These are phyloP conservation scores for Teratosphaeria pseudoeucalypti DNA, from an alignment of 2,329 filamentous ascomycete species.

Conservation along the genomic window DNA sequence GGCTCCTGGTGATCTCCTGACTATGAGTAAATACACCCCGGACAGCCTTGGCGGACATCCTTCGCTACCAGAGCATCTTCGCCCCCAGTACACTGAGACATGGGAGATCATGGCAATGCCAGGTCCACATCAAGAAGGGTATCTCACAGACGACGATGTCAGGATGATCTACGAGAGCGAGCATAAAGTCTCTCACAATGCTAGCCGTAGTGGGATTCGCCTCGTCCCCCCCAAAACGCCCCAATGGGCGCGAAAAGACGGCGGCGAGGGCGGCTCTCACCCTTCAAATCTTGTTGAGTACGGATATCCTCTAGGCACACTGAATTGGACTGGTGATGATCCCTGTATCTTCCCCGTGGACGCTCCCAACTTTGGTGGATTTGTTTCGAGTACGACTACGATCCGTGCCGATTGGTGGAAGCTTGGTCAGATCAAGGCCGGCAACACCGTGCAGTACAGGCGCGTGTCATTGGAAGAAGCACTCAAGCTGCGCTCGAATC, in stretches of 20 bases:
- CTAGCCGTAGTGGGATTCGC: slow-evolving; percentile 49
- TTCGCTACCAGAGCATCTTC: slow-evolving; percentile 34
- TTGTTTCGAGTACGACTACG: slow-evolving; percentile 46
- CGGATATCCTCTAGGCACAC: slow-evolving; percentile 47
- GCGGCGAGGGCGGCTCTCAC: slow-evolving; percentile 54
- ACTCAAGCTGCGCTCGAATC: slow-evolving; percentile 32
- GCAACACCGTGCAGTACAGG: slow-evolving; percentile 43
- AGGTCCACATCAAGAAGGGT: slow-evolving; percentile 48
- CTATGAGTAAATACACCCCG: slow-evolving; percentile 33
- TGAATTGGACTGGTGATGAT: slow-evolving; percentile 54
- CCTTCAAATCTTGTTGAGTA: slow-evolving; percentile 45
- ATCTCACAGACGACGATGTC: slow-evolving; percentile 41
- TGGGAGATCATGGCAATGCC: slow-evolving; percentile 47
- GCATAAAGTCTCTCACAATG: slow-evolving; percentile 54
- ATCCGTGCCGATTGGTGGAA: slow-evolving; percentile 51
- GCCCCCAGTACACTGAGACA: slow-evolving; percentile 39
- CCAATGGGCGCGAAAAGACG: slow-evolving; percentile 48
- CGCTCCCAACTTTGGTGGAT: slow-evolving; percentile 50
- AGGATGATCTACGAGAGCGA: slow-evolving; percentile 46
- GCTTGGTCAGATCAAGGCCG: slow-evolving; percentile 51
- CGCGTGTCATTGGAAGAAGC: slow-evolving; percentile 44
- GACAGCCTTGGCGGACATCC: slow-evolving; percentile 22
- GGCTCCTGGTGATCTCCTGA: slow-evolving; percentile 44
- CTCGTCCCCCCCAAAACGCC: slow-evolving; percentile 46
- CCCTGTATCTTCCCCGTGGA: slow-evolving; percentile 51